phyloP scores from a whole-genome alignment of 73 alveolate species.

The Paramecium pentaurelia region DNA sequence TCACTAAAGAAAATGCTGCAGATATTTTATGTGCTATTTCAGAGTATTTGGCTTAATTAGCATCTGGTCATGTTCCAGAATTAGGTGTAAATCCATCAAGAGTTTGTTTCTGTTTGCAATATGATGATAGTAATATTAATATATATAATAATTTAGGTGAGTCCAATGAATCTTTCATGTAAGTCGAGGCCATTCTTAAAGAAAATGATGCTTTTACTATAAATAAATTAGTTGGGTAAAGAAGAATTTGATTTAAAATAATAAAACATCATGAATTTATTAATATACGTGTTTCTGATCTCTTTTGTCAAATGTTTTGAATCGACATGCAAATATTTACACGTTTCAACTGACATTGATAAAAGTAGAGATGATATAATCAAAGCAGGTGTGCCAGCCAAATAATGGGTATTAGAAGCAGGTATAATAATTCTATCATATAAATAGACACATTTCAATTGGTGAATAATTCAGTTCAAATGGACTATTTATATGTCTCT shows the following conservation, averaged over 20 bases:
- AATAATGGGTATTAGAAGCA: neutral
- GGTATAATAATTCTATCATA: neutral
- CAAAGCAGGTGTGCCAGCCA: slow-evolving; percentile 22
- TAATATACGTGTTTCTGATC: slow-evolving; percentile 31
- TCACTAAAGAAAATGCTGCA: slow-evolving; percentile 44
- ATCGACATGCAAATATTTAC: slow-evolving; percentile 11
- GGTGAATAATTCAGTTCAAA: neutral
- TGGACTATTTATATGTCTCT: neutral
- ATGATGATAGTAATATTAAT: neutral
- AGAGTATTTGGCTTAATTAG: slow-evolving; percentile 42
- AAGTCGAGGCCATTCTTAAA: neutral
- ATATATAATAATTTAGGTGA: neutral
- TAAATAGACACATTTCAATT: neutral
- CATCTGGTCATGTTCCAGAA: slow-evolving; percentile 38
- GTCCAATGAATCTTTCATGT: neutral
- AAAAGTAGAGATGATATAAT: neutral
- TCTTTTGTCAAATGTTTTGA: neutral
- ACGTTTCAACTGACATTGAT: slow-evolving; percentile 14
- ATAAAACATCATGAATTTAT: neutral
- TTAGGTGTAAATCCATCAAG: slow-evolving; percentile 23
- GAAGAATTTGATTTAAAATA: slow-evolving; percentile 6
- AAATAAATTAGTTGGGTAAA: neutral
- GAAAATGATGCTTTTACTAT: neutral
- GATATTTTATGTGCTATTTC: slow-evolving; percentile 39
- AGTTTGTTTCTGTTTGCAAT: slow-evolving; percentile 46